phyloP scores from a whole-genome alignment of 139 green algal genomes.

The Chlorella sp. region DNA sequence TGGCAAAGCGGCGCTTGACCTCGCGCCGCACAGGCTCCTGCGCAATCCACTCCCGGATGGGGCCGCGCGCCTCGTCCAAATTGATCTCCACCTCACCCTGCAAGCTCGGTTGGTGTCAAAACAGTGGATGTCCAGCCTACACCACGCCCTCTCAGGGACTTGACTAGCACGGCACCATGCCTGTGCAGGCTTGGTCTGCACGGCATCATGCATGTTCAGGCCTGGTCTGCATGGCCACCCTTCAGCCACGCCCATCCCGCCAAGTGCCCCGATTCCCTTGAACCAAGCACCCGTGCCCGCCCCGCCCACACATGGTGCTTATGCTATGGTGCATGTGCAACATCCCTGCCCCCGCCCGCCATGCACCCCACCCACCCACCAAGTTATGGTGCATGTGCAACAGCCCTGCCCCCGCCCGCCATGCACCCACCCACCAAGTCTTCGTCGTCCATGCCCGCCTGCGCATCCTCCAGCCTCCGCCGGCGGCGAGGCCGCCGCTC shows the following conservation, averaged over 20 bases:
- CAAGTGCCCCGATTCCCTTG: too few relatives aligned
- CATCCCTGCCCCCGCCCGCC: not conserved
- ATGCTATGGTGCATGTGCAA: not conserved
- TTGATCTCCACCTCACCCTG: constrained; percentile 57
- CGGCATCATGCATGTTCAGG: too few relatives aligned
- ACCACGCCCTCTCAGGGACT: too few relatives aligned
- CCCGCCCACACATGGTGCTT: too few relatives aligned
- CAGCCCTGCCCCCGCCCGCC: not conserved
- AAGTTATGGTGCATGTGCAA: not conserved
- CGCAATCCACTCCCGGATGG: constrained; percentile 71
- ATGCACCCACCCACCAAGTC: constrained; percentile 31
- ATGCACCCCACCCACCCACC: too few relatives aligned
- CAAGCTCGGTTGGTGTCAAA: not conserved
- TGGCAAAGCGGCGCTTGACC: constrained; percentile 68
- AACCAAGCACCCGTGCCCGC: too few relatives aligned
- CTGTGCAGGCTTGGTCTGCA: too few relatives aligned
- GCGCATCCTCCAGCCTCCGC: constrained; percentile 59
- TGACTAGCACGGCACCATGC: too few relatives aligned
- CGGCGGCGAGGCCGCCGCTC: constrained; percentile 52
- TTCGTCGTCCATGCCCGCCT: constrained; percentile 58
- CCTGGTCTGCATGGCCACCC: too few relatives aligned
- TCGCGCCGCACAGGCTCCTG: constrained; percentile 66
- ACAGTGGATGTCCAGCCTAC: not conserved
- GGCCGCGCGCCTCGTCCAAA: constrained; percentile 68
- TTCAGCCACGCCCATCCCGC: too few relatives aligned